Percentiles rank a stretch among this genome's conserved stretches.
Conservation (phyloP, 805 yeast species). For the Brettanomyces naardenensis region DNA sequence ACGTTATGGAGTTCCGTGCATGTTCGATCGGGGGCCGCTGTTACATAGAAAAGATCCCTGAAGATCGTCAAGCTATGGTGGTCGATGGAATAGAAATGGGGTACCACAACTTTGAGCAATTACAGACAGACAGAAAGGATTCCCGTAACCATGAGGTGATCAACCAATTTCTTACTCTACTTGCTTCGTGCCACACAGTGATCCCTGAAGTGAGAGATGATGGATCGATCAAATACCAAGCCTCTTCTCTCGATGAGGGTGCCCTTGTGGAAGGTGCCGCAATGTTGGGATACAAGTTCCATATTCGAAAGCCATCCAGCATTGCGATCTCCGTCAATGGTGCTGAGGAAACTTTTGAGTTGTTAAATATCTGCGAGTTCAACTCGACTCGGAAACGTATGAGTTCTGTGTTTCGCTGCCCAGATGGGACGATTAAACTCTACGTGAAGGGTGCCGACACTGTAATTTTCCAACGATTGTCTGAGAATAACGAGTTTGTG, state of each 20-base stretch:
- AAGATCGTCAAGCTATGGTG: conserved; percentile 65
- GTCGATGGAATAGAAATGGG: conserved; percentile 81
- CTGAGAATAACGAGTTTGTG: conserved; percentile 67
- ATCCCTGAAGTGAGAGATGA: conserved; percentile 75
- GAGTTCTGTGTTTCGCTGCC: conserved; percentile 91
- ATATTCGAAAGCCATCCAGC: conserved; percentile 76
- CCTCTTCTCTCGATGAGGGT: conserved; percentile 99
- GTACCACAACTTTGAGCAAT: conserved; percentile 58
- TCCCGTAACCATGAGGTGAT: conserved; percentile 31
- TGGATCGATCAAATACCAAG: conserved; percentile 82
- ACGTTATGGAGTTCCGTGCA: conserved; percentile 92
- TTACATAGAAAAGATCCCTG: conserved; percentile 84
- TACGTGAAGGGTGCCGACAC: conserved; percentile 98
- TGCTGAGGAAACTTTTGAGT: conserved; percentile 53
- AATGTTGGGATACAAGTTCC: conserved; percentile 73
- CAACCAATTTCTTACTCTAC: conserved; percentile 70
- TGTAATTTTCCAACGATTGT: conserved; percentile 81
- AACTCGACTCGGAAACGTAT: conserved; percentile 96
- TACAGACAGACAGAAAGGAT: conserved; percentile 37
- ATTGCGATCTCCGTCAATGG: conserved; percentile 58
- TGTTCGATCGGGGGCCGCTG: conserved; percentile 91
- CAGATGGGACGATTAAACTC: conserved; percentile 83
- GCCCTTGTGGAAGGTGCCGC: conserved; percentile 98
- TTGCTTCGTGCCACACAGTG: conserved; percentile 95
- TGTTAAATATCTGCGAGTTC: conserved; percentile 89